phyloP scores from a whole-genome alignment of 495 filamentous ascomycete species.

The Penicillium riverlandense region DNA sequence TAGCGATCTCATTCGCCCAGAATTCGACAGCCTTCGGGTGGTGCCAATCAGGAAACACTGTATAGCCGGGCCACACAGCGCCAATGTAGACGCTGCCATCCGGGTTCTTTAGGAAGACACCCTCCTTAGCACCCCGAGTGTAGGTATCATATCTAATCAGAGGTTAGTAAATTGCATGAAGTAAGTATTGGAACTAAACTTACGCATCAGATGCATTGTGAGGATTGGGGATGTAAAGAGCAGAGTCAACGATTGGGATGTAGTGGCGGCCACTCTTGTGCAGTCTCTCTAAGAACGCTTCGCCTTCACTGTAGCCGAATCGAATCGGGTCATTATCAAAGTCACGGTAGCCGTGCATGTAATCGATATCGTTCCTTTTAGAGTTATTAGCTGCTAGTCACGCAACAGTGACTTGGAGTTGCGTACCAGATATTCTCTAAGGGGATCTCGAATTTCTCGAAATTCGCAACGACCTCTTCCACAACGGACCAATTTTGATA shows the following conservation, averaged over 20 bases:
- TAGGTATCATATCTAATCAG: conserved; percentile 53
- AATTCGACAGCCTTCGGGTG: conserved; percentile 51
- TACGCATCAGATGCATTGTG: conserved; percentile 61
- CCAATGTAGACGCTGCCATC: conserved; percentile 58
- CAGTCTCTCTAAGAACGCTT: conserved; percentile 55
- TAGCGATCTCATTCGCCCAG: conserved; percentile 64
- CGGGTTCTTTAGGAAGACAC: conserved; percentile 57
- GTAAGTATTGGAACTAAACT: conserved; percentile 6
- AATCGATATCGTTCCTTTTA: conserved; percentile 51
- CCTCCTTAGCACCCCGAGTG: conserved; percentile 54
- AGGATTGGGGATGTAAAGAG: conserved; percentile 71
- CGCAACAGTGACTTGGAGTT: background rate
- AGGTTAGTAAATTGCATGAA: background rate
- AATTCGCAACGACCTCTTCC: conserved; percentile 49
- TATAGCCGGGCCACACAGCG: conserved; percentile 59
- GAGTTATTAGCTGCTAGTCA: background rate
- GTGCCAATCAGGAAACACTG: conserved; percentile 59
- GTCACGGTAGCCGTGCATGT: conserved; percentile 51
- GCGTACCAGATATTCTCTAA: conserved; percentile 61
- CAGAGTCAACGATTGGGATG: conserved; percentile 79
- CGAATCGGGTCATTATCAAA: conserved; percentile 49
- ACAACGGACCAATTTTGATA: conserved; percentile 52
- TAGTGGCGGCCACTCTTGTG: conserved; percentile 66
- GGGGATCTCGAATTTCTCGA: conserved; percentile 54
- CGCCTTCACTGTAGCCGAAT: conserved; percentile 42